A percentile compares a stretch with the other conserved stretches of the same genome.
Evolutionary conservation across 495 filamentous ascomycete species (phyloP).

Genomic region (Chaetomium tenue): DNA sequence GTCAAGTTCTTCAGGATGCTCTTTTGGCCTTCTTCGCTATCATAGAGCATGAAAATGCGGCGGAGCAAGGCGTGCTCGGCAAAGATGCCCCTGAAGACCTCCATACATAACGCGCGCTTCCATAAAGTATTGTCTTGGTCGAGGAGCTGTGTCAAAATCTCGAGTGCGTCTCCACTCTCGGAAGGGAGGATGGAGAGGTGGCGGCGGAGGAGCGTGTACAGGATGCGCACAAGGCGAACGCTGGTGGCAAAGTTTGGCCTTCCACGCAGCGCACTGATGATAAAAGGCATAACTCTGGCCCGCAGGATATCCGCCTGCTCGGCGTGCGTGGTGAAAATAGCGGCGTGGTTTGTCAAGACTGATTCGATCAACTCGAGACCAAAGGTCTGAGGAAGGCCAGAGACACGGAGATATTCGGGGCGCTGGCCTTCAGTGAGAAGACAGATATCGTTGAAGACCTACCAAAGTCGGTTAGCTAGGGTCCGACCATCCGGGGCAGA

Average conservation of each 20-base stretch:
- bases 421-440: conserved; percentile 79
- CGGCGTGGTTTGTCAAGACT: conserved; percentile 76
- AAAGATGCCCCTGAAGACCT: conserved; percentile 82
- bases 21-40: conserved; percentile 69
- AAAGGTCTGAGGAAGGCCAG: conserved; percentile 72
- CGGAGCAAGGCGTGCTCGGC: conserved; percentile 72
- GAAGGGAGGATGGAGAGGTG: conserved; percentile 70
- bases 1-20: conserved; percentile 77
- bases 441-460: conserved; percentile 88
- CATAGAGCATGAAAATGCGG: conserved; percentile 76
- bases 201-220: conserved; percentile 73
- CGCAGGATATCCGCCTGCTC: conserved; percentile 79
- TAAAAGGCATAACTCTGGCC: conserved; percentile 77
- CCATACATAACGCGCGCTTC: conserved; percentile 88
- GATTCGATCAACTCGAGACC: conserved; percentile 90
- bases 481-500: neutral
- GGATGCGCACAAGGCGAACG: conserved; percentile 74
- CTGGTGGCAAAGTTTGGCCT: conserved; percentile 77
- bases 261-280: conserved; percentile 74
- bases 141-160: conserved; percentile 80
- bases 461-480: conserved; percentile 23
- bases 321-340: conserved; percentile 71
- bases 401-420: conserved; percentile 73
- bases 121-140: conserved; percentile 79
- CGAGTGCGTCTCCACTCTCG: conserved; percentile 82